Conservation (phyloP, 257 asterid genomes). For the Striga asiatica region DNA sequence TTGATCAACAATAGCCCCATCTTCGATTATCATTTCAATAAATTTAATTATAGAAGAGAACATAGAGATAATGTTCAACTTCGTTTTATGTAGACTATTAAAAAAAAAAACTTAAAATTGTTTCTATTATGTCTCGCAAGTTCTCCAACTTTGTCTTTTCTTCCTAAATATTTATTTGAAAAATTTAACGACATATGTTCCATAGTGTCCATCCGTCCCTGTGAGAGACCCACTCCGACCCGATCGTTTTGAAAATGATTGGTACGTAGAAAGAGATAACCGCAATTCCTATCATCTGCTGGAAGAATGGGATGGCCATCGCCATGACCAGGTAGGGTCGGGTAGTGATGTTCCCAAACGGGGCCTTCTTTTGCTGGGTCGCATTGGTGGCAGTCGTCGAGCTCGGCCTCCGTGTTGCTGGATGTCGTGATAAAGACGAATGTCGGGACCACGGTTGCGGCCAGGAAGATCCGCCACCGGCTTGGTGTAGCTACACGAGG, state of each 20-base stretch:
- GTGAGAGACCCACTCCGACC: slow-evolving; percentile 13
- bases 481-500: slow-evolving; percentile 21
- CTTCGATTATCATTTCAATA: too few relatives aligned
- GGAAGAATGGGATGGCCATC: slow-evolving; percentile 23
- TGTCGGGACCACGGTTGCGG: slow-evolving; percentile 24
- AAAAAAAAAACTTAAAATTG: too few relatives aligned
- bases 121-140: too few relatives aligned
- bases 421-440: slow-evolving; percentile 8
- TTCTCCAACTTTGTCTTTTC: too few relatives aligned
- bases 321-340: slow-evolving; percentile 29
- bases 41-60: too few relatives aligned
- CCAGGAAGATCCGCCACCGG: slow-evolving; percentile 28
- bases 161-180: too few relatives aligned
- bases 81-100: too few relatives aligned
- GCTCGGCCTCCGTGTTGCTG: slow-evolving; percentile 17
- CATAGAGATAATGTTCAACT: too few relatives aligned
- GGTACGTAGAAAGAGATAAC: slow-evolving; percentile 27
- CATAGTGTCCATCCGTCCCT: too few relatives aligned
- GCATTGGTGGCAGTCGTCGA: slow-evolving; percentile 18
- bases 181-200: too few relatives aligned
- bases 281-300: slow-evolving; percentile 24
- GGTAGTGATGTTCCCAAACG: slow-evolving; percentile 1
- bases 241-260: slow-evolving; percentile 22
- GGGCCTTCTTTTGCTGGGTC: slow-evolving; percentile 7
- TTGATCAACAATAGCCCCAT: too few relatives aligned